Evolutionary conservation across 495 filamentous ascomycete genomes (phyloP).

Genomic region (Hypoxylon crocopeplum): DNA sequence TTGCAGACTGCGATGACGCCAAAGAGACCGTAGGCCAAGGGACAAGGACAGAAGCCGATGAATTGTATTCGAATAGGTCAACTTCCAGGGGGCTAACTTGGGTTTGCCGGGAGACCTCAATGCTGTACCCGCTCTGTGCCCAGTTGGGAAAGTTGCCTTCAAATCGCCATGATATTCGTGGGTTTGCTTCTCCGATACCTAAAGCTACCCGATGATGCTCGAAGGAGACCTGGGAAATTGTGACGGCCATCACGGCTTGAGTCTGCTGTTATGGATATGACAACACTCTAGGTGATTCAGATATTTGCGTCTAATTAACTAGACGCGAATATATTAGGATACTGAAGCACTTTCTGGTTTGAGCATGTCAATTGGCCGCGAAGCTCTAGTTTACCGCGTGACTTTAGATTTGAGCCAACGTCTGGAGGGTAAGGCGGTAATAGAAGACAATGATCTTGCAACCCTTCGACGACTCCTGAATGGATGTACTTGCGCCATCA

Average conservation of each 20-base stretch:
- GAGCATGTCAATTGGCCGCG: no score
- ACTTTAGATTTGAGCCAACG: no score
- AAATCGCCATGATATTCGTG: conserved; percentile 45
- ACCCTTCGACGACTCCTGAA: not conserved
- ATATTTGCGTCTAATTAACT: no score
- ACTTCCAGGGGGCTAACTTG: conserved; percentile 6
- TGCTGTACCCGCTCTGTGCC: conserved; percentile 36
- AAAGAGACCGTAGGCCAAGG: conserved; percentile 58
- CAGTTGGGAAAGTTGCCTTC: conserved; percentile 31
- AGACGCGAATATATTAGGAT: no score
- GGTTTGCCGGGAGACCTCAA: conserved; percentile 29
- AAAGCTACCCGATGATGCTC: conserved; percentile 41
- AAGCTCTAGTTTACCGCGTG: no score
- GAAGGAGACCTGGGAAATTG: conserved; percentile 40
- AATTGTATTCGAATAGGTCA: conserved; percentile 37
- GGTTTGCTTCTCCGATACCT: conserved; percentile 36
- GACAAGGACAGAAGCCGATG: conserved; percentile 51
- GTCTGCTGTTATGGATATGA: no score
- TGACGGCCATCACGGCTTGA: no score
- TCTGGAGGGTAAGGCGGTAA: no score
- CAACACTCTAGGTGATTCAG: no score
- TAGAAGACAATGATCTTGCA: not conserved
- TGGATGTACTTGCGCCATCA: not conserved
- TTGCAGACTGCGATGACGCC: conserved; percentile 48
- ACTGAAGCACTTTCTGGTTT: no score